Evolutionary conservation across 176 grass and related monocot genomes (phyloP).

Genomic region (Chloris gayana): DNA sequence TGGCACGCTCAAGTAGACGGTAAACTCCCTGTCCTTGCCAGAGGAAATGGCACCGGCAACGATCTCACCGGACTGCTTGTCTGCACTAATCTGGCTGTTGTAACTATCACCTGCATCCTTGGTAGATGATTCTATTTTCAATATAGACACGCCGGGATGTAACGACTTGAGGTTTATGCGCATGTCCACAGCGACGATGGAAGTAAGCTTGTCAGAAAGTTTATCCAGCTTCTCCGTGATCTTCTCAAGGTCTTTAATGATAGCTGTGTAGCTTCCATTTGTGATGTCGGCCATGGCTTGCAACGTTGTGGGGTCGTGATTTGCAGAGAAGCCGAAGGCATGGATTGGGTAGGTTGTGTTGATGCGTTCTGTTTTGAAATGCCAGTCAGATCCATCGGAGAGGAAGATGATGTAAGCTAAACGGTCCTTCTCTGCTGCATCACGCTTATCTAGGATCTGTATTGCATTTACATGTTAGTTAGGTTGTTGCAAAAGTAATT

Average conservation of each 20-base stretch:
- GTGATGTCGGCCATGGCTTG: background rate
- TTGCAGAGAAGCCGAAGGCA: background rate
- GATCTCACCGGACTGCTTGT: background rate
- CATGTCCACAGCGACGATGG: background rate
- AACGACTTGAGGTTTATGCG: background rate
- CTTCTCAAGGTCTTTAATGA: background rate
- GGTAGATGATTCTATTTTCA: background rate
- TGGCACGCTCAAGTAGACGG: conserved; percentile 12
- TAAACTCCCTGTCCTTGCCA: background rate
- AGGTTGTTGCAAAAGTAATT: too few species aligned
- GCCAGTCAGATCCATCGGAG: too few species aligned
- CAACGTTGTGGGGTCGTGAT: background rate
- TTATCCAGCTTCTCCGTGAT: background rate
- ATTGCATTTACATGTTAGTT: too few species aligned
- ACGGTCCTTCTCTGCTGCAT: too few species aligned
- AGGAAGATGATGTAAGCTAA: too few species aligned
- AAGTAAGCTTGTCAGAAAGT: background rate
- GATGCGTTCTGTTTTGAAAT: too few species aligned
- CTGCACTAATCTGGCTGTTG: too few species aligned
- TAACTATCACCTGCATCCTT: too few species aligned
- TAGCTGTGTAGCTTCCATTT: background rate
- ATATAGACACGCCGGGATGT: background rate
- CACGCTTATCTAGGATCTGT: too few species aligned
- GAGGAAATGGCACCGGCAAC: background rate
- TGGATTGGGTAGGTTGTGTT: too few species aligned